These are phyloP conservation scores for Abrus pulchellus DNA, from an alignment of 306 rosid genomes.

Conservation along the genomic window DNA sequence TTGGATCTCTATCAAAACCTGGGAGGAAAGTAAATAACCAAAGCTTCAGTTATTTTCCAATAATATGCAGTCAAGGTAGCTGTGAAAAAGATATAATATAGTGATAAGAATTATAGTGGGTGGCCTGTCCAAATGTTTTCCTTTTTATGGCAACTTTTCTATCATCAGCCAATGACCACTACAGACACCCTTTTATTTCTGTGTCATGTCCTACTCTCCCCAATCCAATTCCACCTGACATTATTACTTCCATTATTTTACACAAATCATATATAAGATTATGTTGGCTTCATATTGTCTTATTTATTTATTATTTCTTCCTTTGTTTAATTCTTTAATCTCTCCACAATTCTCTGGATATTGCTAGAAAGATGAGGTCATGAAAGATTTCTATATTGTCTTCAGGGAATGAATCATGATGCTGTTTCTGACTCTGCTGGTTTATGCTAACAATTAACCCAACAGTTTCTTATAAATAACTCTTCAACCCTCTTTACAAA, in stretches of 20 bases:
- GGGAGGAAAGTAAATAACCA: conserved; percentile 39
- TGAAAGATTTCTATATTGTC: not conserved
- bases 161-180: conserved; percentile 58
- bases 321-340: not conserved
- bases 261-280: conserved; percentile 28
- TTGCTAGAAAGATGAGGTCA: conserved; percentile 48
- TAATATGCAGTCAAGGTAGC: conserved; percentile 52
- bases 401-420: conserved; percentile 30
- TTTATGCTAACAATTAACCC: conserved; percentile 38
- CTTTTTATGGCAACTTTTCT: conserved; percentile 56
- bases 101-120: conserved; percentile 47
- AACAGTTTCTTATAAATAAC: conserved; percentile 1
- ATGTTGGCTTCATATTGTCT: conserved; percentile 36
- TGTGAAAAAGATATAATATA: conserved; percentile 36
- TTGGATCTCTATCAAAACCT: conserved; percentile 44
- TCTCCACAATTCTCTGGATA: conserved; percentile 26
- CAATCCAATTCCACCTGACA: conserved; percentile 53
- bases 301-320: not conserved
- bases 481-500: conserved; percentile 1
- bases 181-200: conserved; percentile 43
- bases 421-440: conserved; percentile 26
- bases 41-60: conserved; percentile 54
- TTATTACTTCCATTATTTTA: conserved; percentile 49
- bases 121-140: conserved; percentile 53
- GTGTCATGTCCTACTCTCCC: conserved; percentile 51